Base-by-base conservation (phyloP, 768 basidiomycete species). In the Phaeotremella fagi region DNA sequence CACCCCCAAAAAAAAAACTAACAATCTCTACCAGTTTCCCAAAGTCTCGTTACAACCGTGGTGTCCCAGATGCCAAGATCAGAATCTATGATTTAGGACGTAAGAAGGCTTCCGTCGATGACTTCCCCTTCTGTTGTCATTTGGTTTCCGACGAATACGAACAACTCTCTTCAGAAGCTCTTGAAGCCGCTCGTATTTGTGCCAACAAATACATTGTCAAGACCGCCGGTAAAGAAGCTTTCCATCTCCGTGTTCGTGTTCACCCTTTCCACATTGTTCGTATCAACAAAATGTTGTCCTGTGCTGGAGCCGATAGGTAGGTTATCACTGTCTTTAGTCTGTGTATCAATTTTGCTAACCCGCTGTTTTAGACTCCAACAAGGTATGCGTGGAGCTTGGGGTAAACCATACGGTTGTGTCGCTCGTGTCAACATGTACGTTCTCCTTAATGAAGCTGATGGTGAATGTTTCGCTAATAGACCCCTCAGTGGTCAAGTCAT, bases 281-380 rank as follows among this genome's bases (percentile, higher is more conserved):
- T 60, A 95, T 95, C 85, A 95, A 98, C 87, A 98, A 99, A 85
- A 98, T 95, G 89, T 87, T 98, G 82, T 88, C 86, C 54, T 98
- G 95, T 75, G 95, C 95, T 67, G 94, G 95, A 66, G 92, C 95
- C 69, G 95, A 99, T 90, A 81, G 89, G 88, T 86, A 56, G 42
- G 82, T 74, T 5, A 4, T n/a, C 7, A 7, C 6, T 15, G 22
- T 11, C n/a, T 18, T 42, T n/a, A 11, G 41, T 42, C 41, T 9
- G 6, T 6, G 41, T 9, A 45, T 15, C 44, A 20, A 14, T n/a
- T n/a, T n/a, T n/a, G n/a, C n/a, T n/a, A n/a, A n/a, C n/a, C n/a
- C n/a, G n/a, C n/a, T n/a, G 29, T 7, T 27, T 29, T 57, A 68
- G 73, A 57, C 59, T 76, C 59, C 74, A 74, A 48, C 75, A 76